Percentiles rank a stretch among this genome's conserved stretches.
These are phyloP conservation scores for Cryptococcus sp. DNA, from an alignment of 1,284 basidiomycete genomes.

Conservation along the genomic window DNA sequence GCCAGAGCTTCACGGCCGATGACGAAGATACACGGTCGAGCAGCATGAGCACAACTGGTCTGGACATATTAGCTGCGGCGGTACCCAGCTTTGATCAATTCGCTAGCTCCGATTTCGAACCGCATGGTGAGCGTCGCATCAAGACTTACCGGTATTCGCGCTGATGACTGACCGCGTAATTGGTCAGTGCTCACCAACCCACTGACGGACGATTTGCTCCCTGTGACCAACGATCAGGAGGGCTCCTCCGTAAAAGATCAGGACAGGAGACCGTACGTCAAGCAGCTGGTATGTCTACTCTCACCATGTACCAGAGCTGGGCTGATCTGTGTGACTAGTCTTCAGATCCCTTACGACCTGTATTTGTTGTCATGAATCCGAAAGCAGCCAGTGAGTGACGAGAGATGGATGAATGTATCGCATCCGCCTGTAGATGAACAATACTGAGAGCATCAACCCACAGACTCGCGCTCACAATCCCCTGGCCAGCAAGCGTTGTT, in stretches of 20 bases:
- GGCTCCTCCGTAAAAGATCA: conserved; percentile 5
- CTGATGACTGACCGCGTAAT: background rate
- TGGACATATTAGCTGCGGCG: conserved; percentile 7
- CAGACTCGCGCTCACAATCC: conserved; percentile 11
- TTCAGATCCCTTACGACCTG: conserved; percentile 21
- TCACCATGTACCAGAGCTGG: background rate
- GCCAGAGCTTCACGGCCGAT: too few species aligned
- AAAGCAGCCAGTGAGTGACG: conserved; percentile 18
- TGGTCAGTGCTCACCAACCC: conserved; percentile 26
- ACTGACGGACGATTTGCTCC: conserved; percentile 37
- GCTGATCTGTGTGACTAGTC: conserved; percentile 14
- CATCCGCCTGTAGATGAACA: too few species aligned
- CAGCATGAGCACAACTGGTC: conserved; percentile 2
- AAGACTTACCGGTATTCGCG: background rate
- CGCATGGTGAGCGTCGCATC: conserved; percentile 20
- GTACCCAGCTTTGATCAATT: conserved; percentile 25
- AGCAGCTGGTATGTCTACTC: conserved; percentile 22
- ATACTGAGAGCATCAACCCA: background rate
- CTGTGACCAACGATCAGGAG: conserved; percentile 16
- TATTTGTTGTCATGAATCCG: conserved; percentile 30
- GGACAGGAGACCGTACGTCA: conserved; percentile 17
- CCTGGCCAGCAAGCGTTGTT: conserved; percentile 9
- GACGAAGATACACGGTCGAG: too few species aligned
- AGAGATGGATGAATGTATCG: too few species aligned
- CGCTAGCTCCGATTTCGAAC: conserved; percentile 20